These are phyloP conservation scores for Jackrogersella minutella DNA, from an alignment of 495 filamentous ascomycete genomes.

Conservation along the genomic window DNA sequence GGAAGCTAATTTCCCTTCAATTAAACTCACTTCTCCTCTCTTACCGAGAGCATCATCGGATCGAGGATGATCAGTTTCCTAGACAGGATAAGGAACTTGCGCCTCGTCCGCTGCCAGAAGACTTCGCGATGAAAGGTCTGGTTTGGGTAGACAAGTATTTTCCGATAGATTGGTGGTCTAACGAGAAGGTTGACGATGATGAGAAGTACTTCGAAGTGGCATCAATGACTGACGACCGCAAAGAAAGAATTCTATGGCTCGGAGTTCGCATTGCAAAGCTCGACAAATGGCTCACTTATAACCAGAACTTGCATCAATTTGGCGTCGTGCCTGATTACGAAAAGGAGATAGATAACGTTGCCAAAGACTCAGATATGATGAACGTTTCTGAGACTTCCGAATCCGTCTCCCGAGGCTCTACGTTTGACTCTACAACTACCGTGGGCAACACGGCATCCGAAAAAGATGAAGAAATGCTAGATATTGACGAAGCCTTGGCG, in stretches of 20 bases:
- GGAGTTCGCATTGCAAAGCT: constrained; percentile 63
- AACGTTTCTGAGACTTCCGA: constrained; percentile 33
- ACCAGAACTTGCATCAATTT: constrained; percentile 45
- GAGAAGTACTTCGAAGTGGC: constrained; percentile 75
- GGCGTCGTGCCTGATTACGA: constrained; percentile 39
- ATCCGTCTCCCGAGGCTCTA: constrained; percentile 20
- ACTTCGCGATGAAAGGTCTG: constrained; percentile 81
- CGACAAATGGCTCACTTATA: constrained; percentile 49
- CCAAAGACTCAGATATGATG: constrained; percentile 30
- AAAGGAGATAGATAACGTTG: constrained; percentile 30
- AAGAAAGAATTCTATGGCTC: constrained; percentile 79
- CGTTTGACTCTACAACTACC: constrained; percentile 23
- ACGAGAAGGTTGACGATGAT: constrained; percentile 76
- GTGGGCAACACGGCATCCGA: constrained; percentile 18
- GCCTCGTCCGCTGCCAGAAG: constrained; percentile 78
- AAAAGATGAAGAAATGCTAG: constrained; percentile 41
- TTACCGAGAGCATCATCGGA: constrained; percentile 48
- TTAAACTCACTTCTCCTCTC: constrained; percentile 69
- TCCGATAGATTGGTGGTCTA: constrained; percentile 72
- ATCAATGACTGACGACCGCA: constrained; percentile 69
- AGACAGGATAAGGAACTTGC: constrained; percentile 55
- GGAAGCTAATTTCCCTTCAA: constrained; percentile 67
- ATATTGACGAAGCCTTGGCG: constrained; percentile 30
- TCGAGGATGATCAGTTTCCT: constrained; percentile 63
- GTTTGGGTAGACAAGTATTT: constrained; percentile 75